Evolutionary conservation across 129 eudicot species (phyloP).

Genomic region (Mikania micrantha): DNA sequence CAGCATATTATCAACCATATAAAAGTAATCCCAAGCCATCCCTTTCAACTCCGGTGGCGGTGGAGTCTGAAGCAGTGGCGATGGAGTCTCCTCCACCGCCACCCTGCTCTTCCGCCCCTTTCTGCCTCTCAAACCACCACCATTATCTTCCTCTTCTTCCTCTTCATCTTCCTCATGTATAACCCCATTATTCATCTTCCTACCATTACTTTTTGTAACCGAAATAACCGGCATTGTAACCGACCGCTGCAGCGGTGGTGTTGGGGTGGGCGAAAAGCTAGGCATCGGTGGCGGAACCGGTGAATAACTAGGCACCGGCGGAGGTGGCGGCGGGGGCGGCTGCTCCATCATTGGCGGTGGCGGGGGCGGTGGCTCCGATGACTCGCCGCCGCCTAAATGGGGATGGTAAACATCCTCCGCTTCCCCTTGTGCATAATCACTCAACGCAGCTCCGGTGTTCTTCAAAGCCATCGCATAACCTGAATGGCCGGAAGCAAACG

Average conservation of each 20-base stretch:
- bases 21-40: slow-evolving; percentile 86
- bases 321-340: slow-evolving; percentile 69
- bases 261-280: slow-evolving; percentile 53
- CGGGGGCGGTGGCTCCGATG: slow-evolving; percentile 53
- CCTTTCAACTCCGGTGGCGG: slow-evolving; percentile 55
- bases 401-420: slow-evolving; percentile 30
- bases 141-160: slow-evolving; percentile 36
- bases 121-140: slow-evolving; percentile 29
- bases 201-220: slow-evolving; percentile 28
- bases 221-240: slow-evolving; percentile 73
- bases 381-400: slow-evolving; percentile 28
- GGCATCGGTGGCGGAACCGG: slow-evolving; percentile 83
- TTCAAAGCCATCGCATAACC: slow-evolving; percentile 71
- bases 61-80: slow-evolving; percentile 32
- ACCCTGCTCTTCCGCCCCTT: slow-evolving; percentile 39
- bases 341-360: slow-evolving; percentile 51
- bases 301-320: slow-evolving; percentile 25
- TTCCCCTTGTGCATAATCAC: slow-evolving; percentile 90
- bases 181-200: slow-evolving; percentile 46
- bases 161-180: slow-evolving; percentile 51
- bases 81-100: slow-evolving; percentile 32
- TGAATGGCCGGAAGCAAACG: slow-evolving; percentile 78
- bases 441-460: slow-evolving; percentile 86
- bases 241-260: slow-evolving; percentile 58
- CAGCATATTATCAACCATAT: slow-evolving; percentile 42